Evolutionary conservation across 805 yeast species (phyloP), one percentile per base, ranked within the genome.

Genomic region (Yarrowia sp.): DNA sequence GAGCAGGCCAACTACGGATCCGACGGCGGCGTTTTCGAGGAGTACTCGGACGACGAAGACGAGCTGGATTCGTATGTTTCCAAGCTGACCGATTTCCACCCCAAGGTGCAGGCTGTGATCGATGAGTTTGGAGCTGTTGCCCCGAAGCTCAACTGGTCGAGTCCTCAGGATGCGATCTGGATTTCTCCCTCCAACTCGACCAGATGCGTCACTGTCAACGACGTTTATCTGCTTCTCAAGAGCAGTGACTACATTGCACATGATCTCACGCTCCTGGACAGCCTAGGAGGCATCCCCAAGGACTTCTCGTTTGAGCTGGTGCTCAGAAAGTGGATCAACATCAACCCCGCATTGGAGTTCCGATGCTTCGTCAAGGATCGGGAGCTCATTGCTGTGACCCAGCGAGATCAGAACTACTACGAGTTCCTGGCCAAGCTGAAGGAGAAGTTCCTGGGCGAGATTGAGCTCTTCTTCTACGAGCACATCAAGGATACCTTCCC

Each of bases 91-190:
- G 85, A 81, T 0, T 75, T 91, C 19, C 96, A 92, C 69, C 67
- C 75, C 0, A 67, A 77, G 42, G 77, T 93, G 16, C 74, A 75
- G 33, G 63, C 67, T 0, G 69, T 78, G 0, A 81, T 94, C 13
- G 64, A 66, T 2, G 76, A 78, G 42, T 75, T 76, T 10, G 70
- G 80, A 0, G 75, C 83, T 0, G 90, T 91, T 2, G 80, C 90
- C 0, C 98, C 98, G 0, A 94, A 94, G 70, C 76, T 93, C 67
- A 94, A 94, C 76, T 94, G 99, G 99, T 90, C 97, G 0, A 88
- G 97, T 1, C 99, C 99, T 1, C 86, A 85, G 70, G 99, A 94
- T 74, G 89, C 98, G 1, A 82, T 85, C 0, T 94, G 98, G 99
- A 93, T 94, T 19, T 75, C 88, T 68, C 80, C 94, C 2, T 84